phyloP scores from a whole-genome alignment of 1,284 basidiomycete species.

The Thecaphora thlaspeos region DNA sequence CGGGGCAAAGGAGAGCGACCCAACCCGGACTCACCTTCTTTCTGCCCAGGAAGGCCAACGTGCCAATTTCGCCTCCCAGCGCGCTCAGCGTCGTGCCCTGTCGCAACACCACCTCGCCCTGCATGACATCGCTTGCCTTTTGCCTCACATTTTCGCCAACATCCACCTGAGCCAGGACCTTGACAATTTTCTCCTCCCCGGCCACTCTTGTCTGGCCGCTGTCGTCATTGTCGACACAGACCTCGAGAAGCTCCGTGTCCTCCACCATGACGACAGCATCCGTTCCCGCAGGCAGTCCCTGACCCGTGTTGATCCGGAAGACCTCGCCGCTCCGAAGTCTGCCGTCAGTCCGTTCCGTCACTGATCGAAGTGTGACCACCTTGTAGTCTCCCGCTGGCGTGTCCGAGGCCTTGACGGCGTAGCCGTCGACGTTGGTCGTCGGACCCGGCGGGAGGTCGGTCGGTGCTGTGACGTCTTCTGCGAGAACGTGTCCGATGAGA shows the following conservation, averaged over 20 bases:
- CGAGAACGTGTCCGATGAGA: conserved; percentile 70
- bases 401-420: conserved; percentile 65
- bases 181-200: conserved; percentile 70
- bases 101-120: conserved; percentile 69
- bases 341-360: conserved; percentile 2
- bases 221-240: conserved; percentile 72
- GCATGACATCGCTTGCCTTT: conserved; percentile 71
- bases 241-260: conserved; percentile 71
- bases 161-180: conserved; percentile 68
- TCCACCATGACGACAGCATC: conserved; percentile 88
- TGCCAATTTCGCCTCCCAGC: conserved; percentile 80
- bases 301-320: conserved; percentile 51
- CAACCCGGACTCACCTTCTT: conserved; percentile 66
- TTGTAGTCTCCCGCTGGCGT: conserved; percentile 66
- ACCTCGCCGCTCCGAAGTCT: conserved; percentile 20
- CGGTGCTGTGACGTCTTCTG: conserved; percentile 70
- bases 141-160: conserved; percentile 71
- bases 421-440: conserved; percentile 84
- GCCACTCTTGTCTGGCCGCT: no score
- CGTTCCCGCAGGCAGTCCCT: conserved; percentile 70
- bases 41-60: conserved; percentile 74
- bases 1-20: no score
- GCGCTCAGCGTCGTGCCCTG: conserved; percentile 67
- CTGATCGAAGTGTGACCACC: conserved; percentile 65
- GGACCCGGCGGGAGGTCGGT: conserved; percentile 61